Evolutionary conservation across 768 basidiomycete species (phyloP), one percentile per base, ranked within the genome.

Genomic region (Termitomyces sp.): DNA sequence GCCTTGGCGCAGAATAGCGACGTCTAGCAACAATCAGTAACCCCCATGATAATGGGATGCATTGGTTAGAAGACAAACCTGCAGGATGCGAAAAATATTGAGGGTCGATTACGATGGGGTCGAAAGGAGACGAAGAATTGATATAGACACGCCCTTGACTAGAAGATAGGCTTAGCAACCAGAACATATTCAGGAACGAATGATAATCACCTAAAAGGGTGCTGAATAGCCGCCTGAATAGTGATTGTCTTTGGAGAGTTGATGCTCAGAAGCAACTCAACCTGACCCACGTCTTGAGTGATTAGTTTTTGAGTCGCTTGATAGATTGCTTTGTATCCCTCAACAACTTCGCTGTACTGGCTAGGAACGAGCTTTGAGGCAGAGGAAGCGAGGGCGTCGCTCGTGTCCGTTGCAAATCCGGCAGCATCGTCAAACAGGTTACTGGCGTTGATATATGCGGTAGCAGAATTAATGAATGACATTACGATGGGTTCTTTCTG

Each of bases 221-320:
- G 84, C 66, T 89, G 87, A 12, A 87, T 66, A 0, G 84, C 87
- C 6, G 82, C 81, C 64, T 90, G 88, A 53, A 90, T 75, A 5
- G 76, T 75, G 46, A 87, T 71, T 25, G 65, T 58, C 2, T 71
- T 69, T 0, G 74, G 61, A 5, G 69, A 51, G 46, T 75, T 79
- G 48, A 72, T 72, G 62, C 66, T 77, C 63, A 74, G 63, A 37
- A 89, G 69, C 21, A 89, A 70, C 68, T 89, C 87, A 27, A 86
- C 70, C 56, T 82, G 76, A 0, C 81, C 85, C 50, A 81, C 73
- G 19, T 69, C 67, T 7, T 72, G 69, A 7, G 70, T 63, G 52
- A 78, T 59, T 49, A 83, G 61, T 29, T 69, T 71, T 53, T 78
- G 68, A 1, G 74, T 77, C 5, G 75, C 66, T 41, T 75, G 70